These are phyloP conservation scores for Diplocarpon mali DNA, from an alignment of 2,329 filamentous ascomycete genomes.

Conservation along the genomic window DNA sequence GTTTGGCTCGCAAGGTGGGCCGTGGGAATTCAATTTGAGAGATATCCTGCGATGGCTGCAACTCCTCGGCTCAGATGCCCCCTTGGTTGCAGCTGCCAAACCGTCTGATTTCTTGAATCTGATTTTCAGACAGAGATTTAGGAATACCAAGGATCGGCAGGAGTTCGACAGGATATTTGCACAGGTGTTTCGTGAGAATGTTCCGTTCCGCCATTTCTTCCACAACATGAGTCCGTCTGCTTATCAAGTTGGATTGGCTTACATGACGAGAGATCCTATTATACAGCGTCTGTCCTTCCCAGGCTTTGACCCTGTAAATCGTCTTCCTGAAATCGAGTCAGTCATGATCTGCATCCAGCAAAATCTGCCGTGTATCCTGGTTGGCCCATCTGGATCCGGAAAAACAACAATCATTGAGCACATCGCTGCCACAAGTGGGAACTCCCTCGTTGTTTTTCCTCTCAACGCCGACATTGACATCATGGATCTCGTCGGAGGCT, in stretches of 20 bases:
- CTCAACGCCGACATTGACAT: slow-evolving; percentile 94
- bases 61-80: slow-evolving; percentile 49
- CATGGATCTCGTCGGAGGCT: slow-evolving; percentile 93
- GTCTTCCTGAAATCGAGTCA: slow-evolving; percentile 69
- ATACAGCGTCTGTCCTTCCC: slow-evolving; percentile 42
- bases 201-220: slow-evolving; percentile 48
- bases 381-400: slow-evolving; percentile 73
- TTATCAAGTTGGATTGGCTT: slow-evolving; percentile 72
- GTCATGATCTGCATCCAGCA: slow-evolving; percentile 79
- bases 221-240: slow-evolving; percentile 54
- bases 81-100: slow-evolving; percentile 47
- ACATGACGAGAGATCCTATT: slow-evolving; percentile 49
- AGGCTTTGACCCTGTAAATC: slow-evolving; percentile 38
- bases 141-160: slow-evolving; percentile 55
- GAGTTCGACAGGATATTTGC: slow-evolving; percentile 57
- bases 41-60: slow-evolving; percentile 84
- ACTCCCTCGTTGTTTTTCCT: slow-evolving; percentile 67
- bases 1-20: slow-evolving; percentile 56
- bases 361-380: slow-evolving; percentile 79
- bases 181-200: slow-evolving; percentile 42
- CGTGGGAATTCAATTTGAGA: slow-evolving; percentile 93
- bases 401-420: slow-evolving; percentile 75
- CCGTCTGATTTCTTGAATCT: slow-evolving; percentile 69
- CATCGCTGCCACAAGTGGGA: slow-evolving; percentile 69
- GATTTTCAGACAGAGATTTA: slow-evolving; percentile 80